Evolutionary conservation across 2,329 filamentous ascomycete species (phyloP).

Genomic region (Alternaria sp.): DNA sequence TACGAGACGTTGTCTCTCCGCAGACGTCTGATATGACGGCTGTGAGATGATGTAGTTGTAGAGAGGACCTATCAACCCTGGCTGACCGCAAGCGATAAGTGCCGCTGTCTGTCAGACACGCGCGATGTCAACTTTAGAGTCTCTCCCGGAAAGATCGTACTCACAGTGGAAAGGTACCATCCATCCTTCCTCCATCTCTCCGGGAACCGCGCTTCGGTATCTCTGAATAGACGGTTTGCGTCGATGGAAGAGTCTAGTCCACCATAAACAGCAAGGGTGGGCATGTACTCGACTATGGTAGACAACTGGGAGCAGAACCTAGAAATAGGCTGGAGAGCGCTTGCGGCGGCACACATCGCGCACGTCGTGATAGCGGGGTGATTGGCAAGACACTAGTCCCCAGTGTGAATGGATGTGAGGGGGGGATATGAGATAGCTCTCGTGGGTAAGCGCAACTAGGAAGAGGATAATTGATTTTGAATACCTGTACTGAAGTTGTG

Average conservation of each 20-base stretch:
- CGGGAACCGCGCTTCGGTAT: not conserved
- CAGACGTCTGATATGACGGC: not conserved
- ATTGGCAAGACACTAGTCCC: not conserved
- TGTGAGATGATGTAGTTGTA: not conserved
- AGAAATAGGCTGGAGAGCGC: not conserved
- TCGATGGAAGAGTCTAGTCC: not conserved
- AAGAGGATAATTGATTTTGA: too few relatives aligned
- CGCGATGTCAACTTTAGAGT: not conserved
- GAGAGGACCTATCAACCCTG: not conserved
- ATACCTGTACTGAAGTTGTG: too few relatives aligned
- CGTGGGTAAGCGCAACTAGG: not conserved
- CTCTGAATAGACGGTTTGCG: not conserved
- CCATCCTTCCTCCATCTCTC: not conserved
- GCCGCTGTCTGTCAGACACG: not conserved
- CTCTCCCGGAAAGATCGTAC: not conserved
- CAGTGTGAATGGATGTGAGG: not conserved
- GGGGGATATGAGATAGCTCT: not conserved
- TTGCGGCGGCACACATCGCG: not conserved
- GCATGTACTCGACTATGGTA: not conserved
- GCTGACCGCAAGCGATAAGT: not conserved
- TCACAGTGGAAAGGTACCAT: not conserved
- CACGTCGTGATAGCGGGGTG: not conserved
- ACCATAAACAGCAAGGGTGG: not conserved
- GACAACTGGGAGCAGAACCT: not conserved
- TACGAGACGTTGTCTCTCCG: not conserved